These are phyloP conservation scores for Fusarium robinianum DNA, from an alignment of 2,329 filamentous ascomycete species.

Conservation along the genomic window DNA sequence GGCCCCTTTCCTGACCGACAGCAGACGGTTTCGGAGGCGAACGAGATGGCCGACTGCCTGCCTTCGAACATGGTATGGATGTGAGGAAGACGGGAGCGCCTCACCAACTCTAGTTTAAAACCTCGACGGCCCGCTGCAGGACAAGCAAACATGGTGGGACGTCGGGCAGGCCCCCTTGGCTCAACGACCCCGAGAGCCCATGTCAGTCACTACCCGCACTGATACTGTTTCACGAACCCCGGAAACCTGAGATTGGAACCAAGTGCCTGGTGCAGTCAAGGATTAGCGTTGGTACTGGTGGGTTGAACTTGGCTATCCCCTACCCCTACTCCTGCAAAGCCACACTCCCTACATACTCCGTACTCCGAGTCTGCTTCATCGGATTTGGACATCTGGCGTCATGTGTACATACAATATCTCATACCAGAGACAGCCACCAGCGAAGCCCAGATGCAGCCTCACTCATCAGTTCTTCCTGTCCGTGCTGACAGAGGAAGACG, in stretches of 20 bases:
- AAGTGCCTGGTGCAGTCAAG: constrained; percentile 21
- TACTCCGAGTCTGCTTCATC: too few relatives aligned
- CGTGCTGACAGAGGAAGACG: too few relatives aligned
- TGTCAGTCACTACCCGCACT: constrained; percentile 8
- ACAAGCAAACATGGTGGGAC: constrained; percentile 11
- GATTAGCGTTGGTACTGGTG: constrained; percentile 21
- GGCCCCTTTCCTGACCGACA: constrained; percentile 12
- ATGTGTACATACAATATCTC: too few relatives aligned
- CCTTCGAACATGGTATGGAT: too few relatives aligned
- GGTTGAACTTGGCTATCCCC: constrained; percentile 17
- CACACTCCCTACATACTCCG: constrained; percentile 16
- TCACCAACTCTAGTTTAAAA: constrained; percentile 7
- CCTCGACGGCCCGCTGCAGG: constrained; percentile 24
- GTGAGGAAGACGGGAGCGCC: constrained; percentile 1
- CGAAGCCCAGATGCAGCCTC: too few relatives aligned
- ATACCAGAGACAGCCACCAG: too few relatives aligned
- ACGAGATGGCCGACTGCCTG: constrained; percentile 5
- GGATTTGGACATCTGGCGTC: constrained; percentile 17
- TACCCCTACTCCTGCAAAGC: constrained; percentile 26
- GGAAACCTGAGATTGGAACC: constrained; percentile 15
- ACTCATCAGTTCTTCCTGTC: too few relatives aligned
- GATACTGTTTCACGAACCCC: constrained; percentile 10
- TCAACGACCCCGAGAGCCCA: constrained; percentile 4
- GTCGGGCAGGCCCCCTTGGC: constrained; percentile 5
- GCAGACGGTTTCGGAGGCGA: constrained; percentile 4